These are phyloP conservation scores for Hirsutella rhossiliensis DNA, from an alignment of 2,329 filamentous ascomycete genomes.

Conservation along the genomic window DNA sequence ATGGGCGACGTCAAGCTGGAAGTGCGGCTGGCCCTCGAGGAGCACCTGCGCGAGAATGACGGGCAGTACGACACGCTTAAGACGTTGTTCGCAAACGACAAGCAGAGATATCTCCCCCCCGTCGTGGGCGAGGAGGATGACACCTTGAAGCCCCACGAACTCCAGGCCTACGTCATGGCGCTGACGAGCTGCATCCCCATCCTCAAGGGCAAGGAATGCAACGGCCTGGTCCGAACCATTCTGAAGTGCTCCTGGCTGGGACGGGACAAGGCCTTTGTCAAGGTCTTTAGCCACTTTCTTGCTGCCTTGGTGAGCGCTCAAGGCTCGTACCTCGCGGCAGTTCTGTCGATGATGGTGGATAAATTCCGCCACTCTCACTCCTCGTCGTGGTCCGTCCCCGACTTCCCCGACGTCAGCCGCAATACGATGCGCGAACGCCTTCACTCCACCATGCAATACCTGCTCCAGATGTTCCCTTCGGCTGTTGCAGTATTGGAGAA, in stretches of 20 bases:
- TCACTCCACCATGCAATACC: constrained; percentile 62
- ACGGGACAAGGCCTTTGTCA: constrained; percentile 51
- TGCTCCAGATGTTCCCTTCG: constrained; percentile 73
- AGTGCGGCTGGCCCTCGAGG: constrained; percentile 43
- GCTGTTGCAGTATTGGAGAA: constrained; percentile 58
- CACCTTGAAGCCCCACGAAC: constrained; percentile 38
- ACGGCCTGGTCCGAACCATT: constrained; percentile 44
- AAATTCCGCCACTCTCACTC: constrained; percentile 51
- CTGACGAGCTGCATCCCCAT: constrained; percentile 49
- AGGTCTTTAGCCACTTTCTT: constrained; percentile 56
- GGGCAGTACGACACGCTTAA: constrained; percentile 51
- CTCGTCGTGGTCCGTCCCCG: constrained; percentile 33
- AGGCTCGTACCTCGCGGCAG: constrained; percentile 59
- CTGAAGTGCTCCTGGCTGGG: constrained; percentile 54
- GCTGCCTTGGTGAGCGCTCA: constrained; percentile 71
- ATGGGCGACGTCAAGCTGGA: constrained; percentile 44
- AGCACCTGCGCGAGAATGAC: constrained; percentile 43
- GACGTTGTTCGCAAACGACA: constrained; percentile 42
- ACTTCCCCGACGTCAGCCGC: constrained; percentile 47
- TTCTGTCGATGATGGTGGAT: constrained; percentile 70
- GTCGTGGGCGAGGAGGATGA: constrained; percentile 34
- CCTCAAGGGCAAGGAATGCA: constrained; percentile 44
- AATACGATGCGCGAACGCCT: constrained; percentile 59
- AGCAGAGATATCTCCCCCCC: constrained; percentile 24
- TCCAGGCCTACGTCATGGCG: constrained; percentile 50